Conservation (phyloP, 495 filamentous ascomycete genomes). For the Hypoxylon intermedium region DNA sequence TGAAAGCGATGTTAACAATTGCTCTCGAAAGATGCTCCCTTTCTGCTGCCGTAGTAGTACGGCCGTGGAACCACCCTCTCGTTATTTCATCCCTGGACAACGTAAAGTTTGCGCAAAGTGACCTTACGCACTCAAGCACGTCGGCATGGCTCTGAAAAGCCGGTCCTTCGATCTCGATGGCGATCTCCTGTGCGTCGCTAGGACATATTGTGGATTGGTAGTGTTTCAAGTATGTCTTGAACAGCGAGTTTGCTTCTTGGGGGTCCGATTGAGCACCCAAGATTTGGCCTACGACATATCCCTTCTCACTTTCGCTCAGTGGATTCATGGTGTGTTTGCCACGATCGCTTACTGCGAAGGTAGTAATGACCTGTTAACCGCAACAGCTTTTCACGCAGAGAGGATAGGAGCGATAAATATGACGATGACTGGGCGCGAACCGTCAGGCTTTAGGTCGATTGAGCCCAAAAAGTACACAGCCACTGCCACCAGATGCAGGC, state of each 20-base stretch:
- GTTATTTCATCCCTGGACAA: constrained; percentile 11
- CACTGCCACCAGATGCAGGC: too few species aligned
- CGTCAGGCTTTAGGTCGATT: too few species aligned
- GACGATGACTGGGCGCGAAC: too few species aligned
- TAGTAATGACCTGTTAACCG: too few species aligned
- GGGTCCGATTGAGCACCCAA: neutral
- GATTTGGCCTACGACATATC: neutral
- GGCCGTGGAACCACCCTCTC: neutral
- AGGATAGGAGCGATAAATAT: too few species aligned
- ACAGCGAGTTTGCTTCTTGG: neutral
- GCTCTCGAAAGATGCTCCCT: neutral
- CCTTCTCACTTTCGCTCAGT: neutral
- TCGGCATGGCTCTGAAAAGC: constrained; percentile 10
- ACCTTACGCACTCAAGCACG: constrained; percentile 4
- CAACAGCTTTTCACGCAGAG: too few species aligned
- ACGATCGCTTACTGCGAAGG: too few species aligned
- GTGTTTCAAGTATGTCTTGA: constrained; percentile 12
- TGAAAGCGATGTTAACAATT: constrained; percentile 4
- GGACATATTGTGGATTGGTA: constrained; percentile 12
- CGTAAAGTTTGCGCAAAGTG: constrained; percentile 1
- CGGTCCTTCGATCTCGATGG: constrained; percentile 4
- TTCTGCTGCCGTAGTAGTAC: neutral
- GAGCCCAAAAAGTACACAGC: too few species aligned
- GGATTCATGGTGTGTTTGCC: neutral
- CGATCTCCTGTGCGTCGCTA: neutral